Evolutionary conservation across 2,329 filamentous ascomycete species (phyloP).

Genomic region (Microdochium trichocladiopsis): DNA sequence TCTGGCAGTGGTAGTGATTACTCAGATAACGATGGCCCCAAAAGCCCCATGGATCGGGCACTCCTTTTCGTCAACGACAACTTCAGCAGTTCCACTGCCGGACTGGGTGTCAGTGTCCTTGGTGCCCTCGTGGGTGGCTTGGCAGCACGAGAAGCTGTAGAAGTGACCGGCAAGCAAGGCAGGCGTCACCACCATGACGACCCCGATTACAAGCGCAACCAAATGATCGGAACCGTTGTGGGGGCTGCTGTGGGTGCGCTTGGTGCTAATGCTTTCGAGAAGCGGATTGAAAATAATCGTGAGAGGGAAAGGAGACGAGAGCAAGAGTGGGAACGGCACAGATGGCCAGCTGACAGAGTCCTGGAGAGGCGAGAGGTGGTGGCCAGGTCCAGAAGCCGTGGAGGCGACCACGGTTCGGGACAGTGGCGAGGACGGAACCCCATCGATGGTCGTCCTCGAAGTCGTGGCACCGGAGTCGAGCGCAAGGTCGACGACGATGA

Average conservation of each 20-base stretch:
- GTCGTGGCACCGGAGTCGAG: conserved; percentile 9
- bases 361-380: conserved; percentile 15
- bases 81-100: conserved; percentile 40
- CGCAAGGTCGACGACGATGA: conserved; percentile 20
- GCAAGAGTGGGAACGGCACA: conserved; percentile 16
- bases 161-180: conserved; percentile 9
- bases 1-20: conserved; percentile 14
- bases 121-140: conserved; percentile 48
- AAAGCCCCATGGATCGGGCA: conserved; percentile 30
- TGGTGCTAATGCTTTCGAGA: conserved; percentile 35
- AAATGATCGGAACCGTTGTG: conserved; percentile 40
- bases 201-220: conserved; percentile 22
- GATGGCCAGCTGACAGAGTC: conserved; percentile 6
- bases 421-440: neutral
- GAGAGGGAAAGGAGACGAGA: conserved; percentile 14
- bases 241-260: conserved; percentile 48
- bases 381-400: conserved; percentile 10
- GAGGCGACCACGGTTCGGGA: neutral
- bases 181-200: conserved; percentile 16
- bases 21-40: conserved; percentile 13
- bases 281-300: conserved; percentile 19
- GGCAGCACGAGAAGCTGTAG: conserved; percentile 39
- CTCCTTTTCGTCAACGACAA: conserved; percentile 33
- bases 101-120: conserved; percentile 42
- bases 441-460: neutral